phyloP scores from a whole-genome alignment of 495 filamentous ascomycete species.

The Penicillium lagena region DNA sequence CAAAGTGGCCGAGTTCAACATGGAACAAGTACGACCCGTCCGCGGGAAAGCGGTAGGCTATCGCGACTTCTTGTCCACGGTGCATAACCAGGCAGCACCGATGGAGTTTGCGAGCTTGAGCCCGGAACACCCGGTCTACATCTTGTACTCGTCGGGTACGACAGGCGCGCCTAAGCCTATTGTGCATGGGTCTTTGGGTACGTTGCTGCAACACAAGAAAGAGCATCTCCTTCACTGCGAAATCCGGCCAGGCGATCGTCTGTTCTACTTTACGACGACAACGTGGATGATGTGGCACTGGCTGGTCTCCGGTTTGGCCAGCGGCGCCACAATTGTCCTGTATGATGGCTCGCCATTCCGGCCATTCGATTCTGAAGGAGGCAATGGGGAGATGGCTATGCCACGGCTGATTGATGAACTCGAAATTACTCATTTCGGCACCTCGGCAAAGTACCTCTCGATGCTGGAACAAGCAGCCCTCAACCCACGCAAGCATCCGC shows the following conservation, averaged over 20 bases:
- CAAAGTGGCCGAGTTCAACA: conserved; percentile 36
- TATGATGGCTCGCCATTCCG: conserved; percentile 89
- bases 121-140: conserved; percentile 82
- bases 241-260: conserved; percentile 55
- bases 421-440: conserved; percentile 83
- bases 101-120: conserved; percentile 67
- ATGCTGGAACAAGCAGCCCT: conserved; percentile 77
- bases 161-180: conserved; percentile 91
- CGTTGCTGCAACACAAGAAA: conserved; percentile 90
- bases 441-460: conserved; percentile 87
- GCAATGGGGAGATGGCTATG: conserved; percentile 62
- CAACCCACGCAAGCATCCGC: conserved; percentile 49
- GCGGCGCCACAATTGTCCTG: conserved; percentile 72
- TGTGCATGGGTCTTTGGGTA: conserved; percentile 81
- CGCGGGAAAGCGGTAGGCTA: conserved; percentile 48
- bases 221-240: conserved; percentile 82
- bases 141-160: conserved; percentile 82
- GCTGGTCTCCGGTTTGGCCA: conserved; percentile 76
- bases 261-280: conserved; percentile 84
- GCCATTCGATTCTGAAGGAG: conserved; percentile 44
- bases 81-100: conserved; percentile 33
- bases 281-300: conserved; percentile 99
- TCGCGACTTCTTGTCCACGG: conserved; percentile 39
- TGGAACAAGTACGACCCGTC: conserved; percentile 38
- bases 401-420: conserved; percentile 62